Percentiles rank a stretch among this genome's conserved stretches.
Evolutionary conservation across 2,329 filamentous ascomycete genomes (phyloP).

Genomic region (Penicillium verrucosum): DNA sequence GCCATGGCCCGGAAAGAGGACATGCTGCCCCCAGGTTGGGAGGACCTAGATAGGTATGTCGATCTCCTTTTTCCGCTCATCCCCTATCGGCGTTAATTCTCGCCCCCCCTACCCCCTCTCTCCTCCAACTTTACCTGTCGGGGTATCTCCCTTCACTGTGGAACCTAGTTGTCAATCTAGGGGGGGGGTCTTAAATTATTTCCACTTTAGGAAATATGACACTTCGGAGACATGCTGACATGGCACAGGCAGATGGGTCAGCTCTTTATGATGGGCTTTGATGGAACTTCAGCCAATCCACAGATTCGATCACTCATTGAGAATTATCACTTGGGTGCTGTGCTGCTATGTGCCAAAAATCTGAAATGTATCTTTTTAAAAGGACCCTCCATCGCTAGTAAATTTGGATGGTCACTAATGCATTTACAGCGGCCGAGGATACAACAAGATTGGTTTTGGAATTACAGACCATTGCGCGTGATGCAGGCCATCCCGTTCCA

Average conservation of each 20-base stretch:
- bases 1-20: conserved; percentile 44
- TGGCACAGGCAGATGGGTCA: conserved; percentile 56
- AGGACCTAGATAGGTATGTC: conserved; percentile 41
- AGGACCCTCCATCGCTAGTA: neutral
- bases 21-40: conserved; percentile 41
- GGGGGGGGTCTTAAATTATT: conserved; percentile 57
- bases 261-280: conserved; percentile 66
- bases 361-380: conserved; percentile 58
- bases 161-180: conserved; percentile 10
- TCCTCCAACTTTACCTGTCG: neutral
- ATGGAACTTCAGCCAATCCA: conserved; percentile 61
- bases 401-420: neutral
- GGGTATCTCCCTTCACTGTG: conserved; percentile 13
- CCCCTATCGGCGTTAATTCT: neutral
- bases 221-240: conserved; percentile 26
- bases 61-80: conserved; percentile 16
- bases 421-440: conserved; percentile 73
- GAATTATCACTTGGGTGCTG: conserved; percentile 77
- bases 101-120: neutral
- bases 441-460: conserved; percentile 85
- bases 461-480: conserved; percentile 84
- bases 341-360: conserved; percentile 65
- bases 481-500: conserved; percentile 85
- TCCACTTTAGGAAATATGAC: conserved; percentile 63
- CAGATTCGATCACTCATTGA: conserved; percentile 62